These are phyloP conservation scores for Solanum lignicaule DNA, from an alignment of 257 asterid genomes.

Conservation along the genomic window DNA sequence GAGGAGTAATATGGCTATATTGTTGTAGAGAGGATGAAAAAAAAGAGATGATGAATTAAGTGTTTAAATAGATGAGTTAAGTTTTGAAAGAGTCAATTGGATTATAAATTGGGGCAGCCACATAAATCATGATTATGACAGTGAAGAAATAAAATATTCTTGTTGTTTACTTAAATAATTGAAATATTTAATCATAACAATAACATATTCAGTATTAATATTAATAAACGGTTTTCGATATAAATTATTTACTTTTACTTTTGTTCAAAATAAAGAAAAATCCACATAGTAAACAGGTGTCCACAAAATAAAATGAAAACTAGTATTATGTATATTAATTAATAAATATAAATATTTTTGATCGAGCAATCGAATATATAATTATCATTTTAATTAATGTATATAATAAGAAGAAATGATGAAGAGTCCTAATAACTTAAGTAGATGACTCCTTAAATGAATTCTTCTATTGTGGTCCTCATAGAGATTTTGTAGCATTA, in stretches of 20 bases:
- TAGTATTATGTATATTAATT: not conserved
- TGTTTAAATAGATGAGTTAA: not conserved
- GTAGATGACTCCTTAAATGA: not conserved
- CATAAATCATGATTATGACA: not conserved
- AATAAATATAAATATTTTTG: not conserved
- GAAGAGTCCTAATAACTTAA: not conserved
- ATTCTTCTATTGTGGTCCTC: not conserved
- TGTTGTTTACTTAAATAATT: not conserved
- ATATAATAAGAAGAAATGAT: not conserved
- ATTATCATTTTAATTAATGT: too few relatives aligned
- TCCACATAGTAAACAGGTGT: not conserved
- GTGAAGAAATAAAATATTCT: not conserved
- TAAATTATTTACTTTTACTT: too few relatives aligned
- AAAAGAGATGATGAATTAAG: not conserved
- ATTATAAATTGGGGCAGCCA: not conserved
- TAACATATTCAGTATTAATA: not conserved
- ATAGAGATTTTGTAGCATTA: not conserved
- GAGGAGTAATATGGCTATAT: not conserved
- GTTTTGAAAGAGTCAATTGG: not conserved
- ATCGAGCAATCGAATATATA: not conserved
- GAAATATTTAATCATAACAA: not conserved
- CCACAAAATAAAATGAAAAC: not conserved
- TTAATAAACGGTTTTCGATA: too few relatives aligned
- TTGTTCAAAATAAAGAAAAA: not conserved
- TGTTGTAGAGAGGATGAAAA: not conserved